Conservation (phyloP, 2,329 filamentous ascomycete species). For the Beauveria sp. region DNA sequence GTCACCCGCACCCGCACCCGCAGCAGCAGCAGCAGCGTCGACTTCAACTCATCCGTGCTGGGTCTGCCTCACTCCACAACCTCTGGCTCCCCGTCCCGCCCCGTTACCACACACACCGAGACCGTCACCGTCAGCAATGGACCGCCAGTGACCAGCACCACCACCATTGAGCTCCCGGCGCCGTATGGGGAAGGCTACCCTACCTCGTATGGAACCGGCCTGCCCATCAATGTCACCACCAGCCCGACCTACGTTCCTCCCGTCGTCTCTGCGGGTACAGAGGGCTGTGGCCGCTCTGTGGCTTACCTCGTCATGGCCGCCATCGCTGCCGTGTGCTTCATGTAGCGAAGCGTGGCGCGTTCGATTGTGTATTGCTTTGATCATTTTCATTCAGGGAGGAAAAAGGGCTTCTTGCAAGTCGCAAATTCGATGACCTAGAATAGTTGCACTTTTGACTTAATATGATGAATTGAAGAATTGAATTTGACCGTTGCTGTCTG, state of each 20-base stretch:
- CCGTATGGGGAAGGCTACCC: conserved; percentile 9
- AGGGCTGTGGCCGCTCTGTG: conserved; percentile 15
- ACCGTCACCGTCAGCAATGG: conserved; percentile 25
- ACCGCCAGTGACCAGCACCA: conserved; percentile 21
- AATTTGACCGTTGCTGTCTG: background rate
- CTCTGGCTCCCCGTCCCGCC: background rate
- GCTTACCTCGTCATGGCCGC: background rate
- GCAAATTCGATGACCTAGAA: background rate
- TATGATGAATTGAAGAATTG: background rate
- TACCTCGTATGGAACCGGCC: conserved; percentile 17
- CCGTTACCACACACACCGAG: conserved; percentile 21
- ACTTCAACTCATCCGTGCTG: conserved; percentile 8
- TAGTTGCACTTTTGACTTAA: background rate
- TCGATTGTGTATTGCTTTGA: background rate
- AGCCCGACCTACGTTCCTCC: conserved; percentile 12
- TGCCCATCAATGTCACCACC: conserved; percentile 22
- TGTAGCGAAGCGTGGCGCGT: background rate
- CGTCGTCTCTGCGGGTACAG: conserved; percentile 19
- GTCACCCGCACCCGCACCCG: conserved; percentile 15
- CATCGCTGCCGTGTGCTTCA: background rate
- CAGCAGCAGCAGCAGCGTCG: conserved; percentile 15
- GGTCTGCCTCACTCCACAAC: conserved; percentile 4
- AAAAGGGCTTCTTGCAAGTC: background rate
- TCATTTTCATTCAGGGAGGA: background rate
- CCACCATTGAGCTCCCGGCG: conserved; percentile 23